phyloP scores from a whole-genome alignment of 2,329 filamentous ascomycete genomes.

The Paecilomyces variotii region DNA sequence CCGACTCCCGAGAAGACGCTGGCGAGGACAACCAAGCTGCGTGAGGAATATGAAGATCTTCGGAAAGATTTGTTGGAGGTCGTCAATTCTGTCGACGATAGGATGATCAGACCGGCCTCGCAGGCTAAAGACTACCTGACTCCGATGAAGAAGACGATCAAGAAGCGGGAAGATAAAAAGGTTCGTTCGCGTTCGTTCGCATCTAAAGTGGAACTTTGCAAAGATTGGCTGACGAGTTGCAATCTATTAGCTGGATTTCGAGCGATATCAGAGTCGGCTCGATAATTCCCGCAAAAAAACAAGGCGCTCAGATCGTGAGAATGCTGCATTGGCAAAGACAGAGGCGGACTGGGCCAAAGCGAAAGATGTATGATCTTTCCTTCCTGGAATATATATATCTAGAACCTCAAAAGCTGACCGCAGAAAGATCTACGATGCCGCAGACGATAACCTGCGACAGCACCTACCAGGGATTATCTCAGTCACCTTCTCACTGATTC shows the following conservation, averaged over 20 bases:
- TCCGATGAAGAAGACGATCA: constrained; percentile 72
- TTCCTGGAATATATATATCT: neutral
- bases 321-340: constrained; percentile 60
- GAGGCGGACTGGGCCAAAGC: constrained; percentile 61
- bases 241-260: constrained; percentile 58
- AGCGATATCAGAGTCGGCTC: constrained; percentile 64
- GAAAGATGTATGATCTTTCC: constrained; percentile 46
- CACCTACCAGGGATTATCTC: constrained; percentile 64
- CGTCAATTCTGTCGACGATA: constrained; percentile 60
- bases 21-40: constrained; percentile 56
- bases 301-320: constrained; percentile 64
- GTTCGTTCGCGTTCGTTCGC: constrained; percentile 27
- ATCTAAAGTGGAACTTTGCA: too few species aligned
- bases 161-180: constrained; percentile 75
- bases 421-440: constrained; percentile 59
- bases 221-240: neutral
- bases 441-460: constrained; percentile 65
- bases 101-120: constrained; percentile 61
- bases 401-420: constrained; percentile 8
- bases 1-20: constrained; percentile 57
- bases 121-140: constrained; percentile 61
- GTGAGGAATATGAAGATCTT: constrained; percentile 61
- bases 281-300: constrained; percentile 63
- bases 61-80: constrained; percentile 65
- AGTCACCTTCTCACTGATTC: constrained; percentile 65